Percentiles rank a stretch among this genome's conserved stretches.
Conservation (phyloP, 2,329 filamentous ascomycete species). For the Pseudogymnoascus sp. region DNA sequence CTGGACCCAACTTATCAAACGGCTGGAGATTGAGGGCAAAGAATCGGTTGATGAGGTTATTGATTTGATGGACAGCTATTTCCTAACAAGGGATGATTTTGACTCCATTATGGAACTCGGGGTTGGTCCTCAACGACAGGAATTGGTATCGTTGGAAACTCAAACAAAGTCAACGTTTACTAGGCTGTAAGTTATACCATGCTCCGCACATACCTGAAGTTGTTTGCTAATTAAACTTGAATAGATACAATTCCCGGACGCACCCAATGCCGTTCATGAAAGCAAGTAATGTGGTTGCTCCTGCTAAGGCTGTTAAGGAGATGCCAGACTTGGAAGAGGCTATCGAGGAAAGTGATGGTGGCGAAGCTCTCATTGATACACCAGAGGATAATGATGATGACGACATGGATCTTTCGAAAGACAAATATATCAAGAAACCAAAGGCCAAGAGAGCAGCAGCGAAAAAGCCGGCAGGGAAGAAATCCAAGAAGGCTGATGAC, state of each 20-base stretch:
- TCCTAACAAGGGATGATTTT: slow-evolving; percentile 87
- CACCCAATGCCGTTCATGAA: slow-evolving; percentile 97
- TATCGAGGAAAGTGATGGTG: slow-evolving; percentile 81
- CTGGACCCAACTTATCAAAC: slow-evolving; percentile 72
- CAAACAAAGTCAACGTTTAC: slow-evolving; percentile 89
- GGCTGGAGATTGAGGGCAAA: slow-evolving; percentile 70
- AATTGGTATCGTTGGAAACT: slow-evolving; percentile 67
- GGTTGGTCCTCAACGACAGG: slow-evolving; percentile 74
- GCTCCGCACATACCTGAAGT: neutral
- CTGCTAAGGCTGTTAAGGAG: slow-evolving; percentile 65
- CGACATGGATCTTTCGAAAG: slow-evolving; percentile 78
- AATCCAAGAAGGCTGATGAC: slow-evolving; percentile 22
- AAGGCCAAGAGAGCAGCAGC: slow-evolving; percentile 59
- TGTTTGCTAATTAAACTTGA: neutral
- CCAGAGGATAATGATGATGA: slow-evolving; percentile 63
- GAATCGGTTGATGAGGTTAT: slow-evolving; percentile 78
- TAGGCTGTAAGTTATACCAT: slow-evolving; percentile 56
- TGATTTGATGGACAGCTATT: slow-evolving; percentile 95
- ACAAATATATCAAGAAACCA: slow-evolving; percentile 91
- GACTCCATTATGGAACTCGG: slow-evolving; percentile 89
- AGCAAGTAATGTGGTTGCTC: slow-evolving; percentile 65
- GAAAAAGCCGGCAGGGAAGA: slow-evolving; percentile 44
- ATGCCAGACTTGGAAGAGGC: slow-evolving; percentile 94
- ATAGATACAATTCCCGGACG: slow-evolving; percentile 73
- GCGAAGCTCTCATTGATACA: slow-evolving; percentile 50